Evolutionary conservation across 805 yeast species (phyloP).

Genomic region (Zygosaccharomyces pseudorouxii): DNA sequence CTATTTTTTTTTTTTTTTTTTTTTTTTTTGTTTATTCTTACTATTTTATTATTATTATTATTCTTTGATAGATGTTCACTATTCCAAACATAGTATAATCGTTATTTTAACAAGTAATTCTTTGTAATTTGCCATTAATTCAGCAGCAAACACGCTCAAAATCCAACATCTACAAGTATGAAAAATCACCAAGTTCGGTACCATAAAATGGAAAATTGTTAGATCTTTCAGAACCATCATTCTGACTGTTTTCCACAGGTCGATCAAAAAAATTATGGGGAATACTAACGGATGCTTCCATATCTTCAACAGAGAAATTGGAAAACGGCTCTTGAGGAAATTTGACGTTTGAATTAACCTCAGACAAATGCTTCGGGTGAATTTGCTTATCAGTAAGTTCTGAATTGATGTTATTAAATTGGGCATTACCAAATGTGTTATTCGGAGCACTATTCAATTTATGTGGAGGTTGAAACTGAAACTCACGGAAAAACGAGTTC

Average conservation of each 20-base stretch:
- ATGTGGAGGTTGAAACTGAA: conserved; percentile 3
- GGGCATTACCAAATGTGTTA: not conserved
- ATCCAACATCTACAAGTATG: conserved; percentile 2
- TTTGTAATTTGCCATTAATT: not conserved
- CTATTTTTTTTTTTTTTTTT: not conserved
- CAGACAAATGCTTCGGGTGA: not conserved
- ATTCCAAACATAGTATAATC: not conserved
- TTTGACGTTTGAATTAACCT: conserved; percentile 1
- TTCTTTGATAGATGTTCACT: not conserved
- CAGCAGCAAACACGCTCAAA: not conserved
- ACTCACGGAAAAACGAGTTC: conserved; percentile 17
- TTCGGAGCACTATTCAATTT: not conserved
- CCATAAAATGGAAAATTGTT: conserved; percentile 3
- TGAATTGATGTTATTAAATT: not conserved
- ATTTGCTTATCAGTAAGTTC: not conserved
- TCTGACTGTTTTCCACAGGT: not conserved
- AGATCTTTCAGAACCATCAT: not conserved
- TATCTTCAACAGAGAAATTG: conserved; percentile 11
- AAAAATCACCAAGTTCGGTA: conserved; percentile 9
- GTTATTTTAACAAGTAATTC: not conserved
- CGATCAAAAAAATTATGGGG: conserved; percentile 3
- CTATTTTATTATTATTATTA: not conserved
- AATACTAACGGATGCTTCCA: not conserved
- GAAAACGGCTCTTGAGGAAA: conserved; percentile 12
- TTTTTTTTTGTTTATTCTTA: not conserved